Conservation (phyloP, 2,329 filamentous ascomycete species). For the Hypoxylon sp. region DNA sequence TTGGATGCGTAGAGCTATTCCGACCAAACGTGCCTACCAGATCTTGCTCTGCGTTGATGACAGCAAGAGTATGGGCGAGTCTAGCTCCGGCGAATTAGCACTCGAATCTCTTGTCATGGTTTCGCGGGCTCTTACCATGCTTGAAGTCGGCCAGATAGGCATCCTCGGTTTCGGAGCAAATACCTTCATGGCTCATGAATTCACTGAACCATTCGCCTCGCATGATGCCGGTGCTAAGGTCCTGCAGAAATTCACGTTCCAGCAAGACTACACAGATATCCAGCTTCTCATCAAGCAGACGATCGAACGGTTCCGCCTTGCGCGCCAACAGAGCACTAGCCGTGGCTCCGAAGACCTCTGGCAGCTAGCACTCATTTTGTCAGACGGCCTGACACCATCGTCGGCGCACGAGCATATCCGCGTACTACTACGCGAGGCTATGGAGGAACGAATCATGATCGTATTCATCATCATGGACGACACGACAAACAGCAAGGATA, state of each 20-base stretch:
- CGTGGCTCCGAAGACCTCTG: conserved; percentile 79
- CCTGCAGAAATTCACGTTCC: conserved; percentile 87
- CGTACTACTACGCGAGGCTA: conserved; percentile 85
- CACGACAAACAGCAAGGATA: conserved; percentile 59
- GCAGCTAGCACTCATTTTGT: conserved; percentile 95
- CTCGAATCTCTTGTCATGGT: conserved; percentile 96
- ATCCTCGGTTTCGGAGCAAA: conserved; percentile 90
- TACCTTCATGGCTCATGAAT: conserved; percentile 87
- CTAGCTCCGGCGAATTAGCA: conserved; percentile 80
- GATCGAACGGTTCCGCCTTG: conserved; percentile 85
- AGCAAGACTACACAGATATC: conserved; percentile 89
- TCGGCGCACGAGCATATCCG: conserved; percentile 85
- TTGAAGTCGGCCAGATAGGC: conserved; percentile 94
- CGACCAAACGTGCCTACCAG: conserved; percentile 95
- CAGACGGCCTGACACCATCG: conserved; percentile 90
- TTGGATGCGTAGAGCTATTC: conserved; percentile 95
- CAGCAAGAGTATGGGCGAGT: conserved; percentile 92
- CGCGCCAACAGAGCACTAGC: conserved; percentile 72
- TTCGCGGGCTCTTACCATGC: conserved; percentile 86
- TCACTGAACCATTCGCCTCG: conserved; percentile 83
- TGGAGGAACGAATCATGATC: conserved; percentile 96
- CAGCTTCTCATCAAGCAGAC: conserved; percentile 81
- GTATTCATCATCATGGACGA: conserved; percentile 97
- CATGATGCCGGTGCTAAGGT: conserved; percentile 85
- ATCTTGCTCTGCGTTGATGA: conserved; percentile 98